Evolutionary conservation across 805 yeast genomes (phyloP), one percentile per base, ranked within the genome.

Genomic region (Myxozyma udenii): DNA sequence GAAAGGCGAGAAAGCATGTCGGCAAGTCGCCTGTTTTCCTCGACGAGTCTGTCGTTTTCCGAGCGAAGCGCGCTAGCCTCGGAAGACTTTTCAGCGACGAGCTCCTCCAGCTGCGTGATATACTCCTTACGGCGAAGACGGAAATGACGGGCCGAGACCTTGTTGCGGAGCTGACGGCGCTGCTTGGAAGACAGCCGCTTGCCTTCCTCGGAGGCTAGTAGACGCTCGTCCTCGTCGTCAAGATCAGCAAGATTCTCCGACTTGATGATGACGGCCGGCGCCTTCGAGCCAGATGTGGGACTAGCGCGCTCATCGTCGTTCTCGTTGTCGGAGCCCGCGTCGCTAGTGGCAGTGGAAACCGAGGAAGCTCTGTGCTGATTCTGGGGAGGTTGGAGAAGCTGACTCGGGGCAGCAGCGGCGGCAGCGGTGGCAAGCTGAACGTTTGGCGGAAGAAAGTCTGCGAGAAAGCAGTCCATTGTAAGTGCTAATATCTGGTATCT

Each of bases 91-190:
- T 58, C 60, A 24, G 50, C 53, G 25, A 63, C 57, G 16, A 61
- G 54, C 37, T 50, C 51, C 47, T 65, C 68, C n/a, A 65, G 60
- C 32, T 64, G 65, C 14, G 65, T 49, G 52, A 65, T 64, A 41
- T 64, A 65, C 54, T 62, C 67, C 49, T 65, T 65, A 22, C 68
- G 45, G 12, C 68, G 59, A 36, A 63, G 57, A 9, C 68, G 60
- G 55, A 65, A 65, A 46, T 65, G 67, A 9, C 68, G 55, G 11
- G 68, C 68, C 3, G 64, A 60, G 21, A 65, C 66, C 44, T 63
- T 57, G 53, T 65, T 65, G 25, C 68, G 59, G 22, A 65, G 58
- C 46, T 65, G 68, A 6, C 68, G 55, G 18, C 68, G 65, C 46
- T 65, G 64, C 40, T 62, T 59, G 33, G 68, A 61, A 33, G 64